Evolutionary conservation across 164 flowering plant species (phyloP).

Genomic region (Dillenia turbinata): DNA sequence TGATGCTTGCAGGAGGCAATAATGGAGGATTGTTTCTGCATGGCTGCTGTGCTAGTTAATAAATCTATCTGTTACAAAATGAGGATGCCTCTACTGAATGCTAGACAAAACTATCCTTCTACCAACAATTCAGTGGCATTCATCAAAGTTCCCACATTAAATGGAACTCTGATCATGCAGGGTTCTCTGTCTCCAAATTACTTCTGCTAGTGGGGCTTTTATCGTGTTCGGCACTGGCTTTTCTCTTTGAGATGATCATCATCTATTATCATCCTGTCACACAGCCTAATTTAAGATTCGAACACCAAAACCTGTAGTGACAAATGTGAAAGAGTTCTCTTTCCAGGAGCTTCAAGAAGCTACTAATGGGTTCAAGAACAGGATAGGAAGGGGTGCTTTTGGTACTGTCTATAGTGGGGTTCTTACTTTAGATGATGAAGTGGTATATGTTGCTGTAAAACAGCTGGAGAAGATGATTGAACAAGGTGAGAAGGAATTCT

Average conservation of each 20-base stretch:
- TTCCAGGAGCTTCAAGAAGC: slow-evolving; percentile 22
- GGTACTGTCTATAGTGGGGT: slow-evolving; percentile 26
- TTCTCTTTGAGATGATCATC: slow-evolving; percentile 5
- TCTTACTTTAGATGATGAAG: slow-evolving; percentile 5
- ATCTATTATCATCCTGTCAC: slow-evolving; percentile 13
- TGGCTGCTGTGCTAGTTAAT: slow-evolving; percentile 13
- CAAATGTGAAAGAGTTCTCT: slow-evolving; percentile 19
- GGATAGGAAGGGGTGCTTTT: slow-evolving; percentile 22
- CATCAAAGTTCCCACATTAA: slow-evolving; percentile 11
- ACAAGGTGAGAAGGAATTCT: slow-evolving; percentile 23
- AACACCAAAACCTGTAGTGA: not conserved
- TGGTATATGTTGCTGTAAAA: slow-evolving; percentile 26
- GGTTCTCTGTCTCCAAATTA: not conserved
- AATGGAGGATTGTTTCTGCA: slow-evolving; percentile 15
- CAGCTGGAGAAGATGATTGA: slow-evolving; percentile 20
- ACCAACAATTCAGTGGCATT: slow-evolving; percentile 8
- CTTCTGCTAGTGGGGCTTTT: slow-evolving; percentile 4
- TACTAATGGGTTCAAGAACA: slow-evolving; percentile 20
- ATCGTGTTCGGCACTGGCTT: slow-evolving; percentile 4
- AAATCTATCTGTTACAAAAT: slow-evolving; percentile 11
- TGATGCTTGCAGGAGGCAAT: slow-evolving; percentile 14
- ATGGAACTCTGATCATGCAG: not conserved
- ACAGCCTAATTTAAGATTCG: not conserved
- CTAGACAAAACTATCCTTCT: slow-evolving; percentile 9
- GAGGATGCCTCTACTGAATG: slow-evolving; percentile 20